phyloP scores from a whole-genome alignment of 1,284 basidiomycete species.

The Leccinum pallidistipes region DNA sequence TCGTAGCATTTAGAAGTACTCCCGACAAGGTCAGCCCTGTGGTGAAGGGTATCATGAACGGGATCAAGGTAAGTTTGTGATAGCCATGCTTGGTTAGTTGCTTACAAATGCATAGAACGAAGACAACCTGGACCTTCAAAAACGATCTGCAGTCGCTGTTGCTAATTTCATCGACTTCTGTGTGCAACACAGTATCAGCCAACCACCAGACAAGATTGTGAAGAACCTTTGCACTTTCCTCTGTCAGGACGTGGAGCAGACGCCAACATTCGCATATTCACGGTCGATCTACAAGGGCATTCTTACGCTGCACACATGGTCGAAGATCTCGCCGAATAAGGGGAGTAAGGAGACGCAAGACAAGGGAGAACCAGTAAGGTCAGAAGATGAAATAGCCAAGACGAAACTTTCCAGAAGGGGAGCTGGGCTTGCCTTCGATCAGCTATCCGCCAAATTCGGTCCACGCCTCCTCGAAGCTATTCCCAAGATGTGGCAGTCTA shows the following conservation, averaged over 20 bases:
- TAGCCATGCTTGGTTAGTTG: background rate
- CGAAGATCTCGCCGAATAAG: conserved; percentile 30
- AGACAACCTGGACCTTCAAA: conserved; percentile 87
- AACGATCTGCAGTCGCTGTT: conserved; percentile 85
- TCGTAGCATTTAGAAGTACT: conserved; percentile 81
- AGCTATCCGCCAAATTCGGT: conserved; percentile 82
- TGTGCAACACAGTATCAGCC: conserved; percentile 59
- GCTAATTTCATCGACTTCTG: conserved; percentile 90
- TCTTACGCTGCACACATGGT: conserved; percentile 63
- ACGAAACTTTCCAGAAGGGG: conserved; percentile 75
- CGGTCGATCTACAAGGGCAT: conserved; percentile 72
- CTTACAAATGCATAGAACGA: conserved; percentile 63
- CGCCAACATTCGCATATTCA: conserved; percentile 81
- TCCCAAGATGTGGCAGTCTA: conserved; percentile 93
- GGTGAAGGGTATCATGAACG: conserved; percentile 97
- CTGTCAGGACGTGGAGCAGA: conserved; percentile 88
- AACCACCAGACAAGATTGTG: conserved; percentile 89
- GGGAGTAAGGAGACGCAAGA: conserved; percentile 52
- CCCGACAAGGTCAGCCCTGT: conserved; percentile 96
- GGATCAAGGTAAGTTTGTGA: conserved; percentile 75
- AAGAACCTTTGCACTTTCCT: conserved; percentile 98
- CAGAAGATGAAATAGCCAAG: conserved; percentile 53
- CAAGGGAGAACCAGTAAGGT: conserved; percentile 41
- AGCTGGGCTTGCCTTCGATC: conserved; percentile 80
- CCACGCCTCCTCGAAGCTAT: conserved; percentile 70